phyloP scores from a whole-genome alignment of 1,284 basidiomycete genomes.

The Sanguinoderma infundibulare region DNA sequence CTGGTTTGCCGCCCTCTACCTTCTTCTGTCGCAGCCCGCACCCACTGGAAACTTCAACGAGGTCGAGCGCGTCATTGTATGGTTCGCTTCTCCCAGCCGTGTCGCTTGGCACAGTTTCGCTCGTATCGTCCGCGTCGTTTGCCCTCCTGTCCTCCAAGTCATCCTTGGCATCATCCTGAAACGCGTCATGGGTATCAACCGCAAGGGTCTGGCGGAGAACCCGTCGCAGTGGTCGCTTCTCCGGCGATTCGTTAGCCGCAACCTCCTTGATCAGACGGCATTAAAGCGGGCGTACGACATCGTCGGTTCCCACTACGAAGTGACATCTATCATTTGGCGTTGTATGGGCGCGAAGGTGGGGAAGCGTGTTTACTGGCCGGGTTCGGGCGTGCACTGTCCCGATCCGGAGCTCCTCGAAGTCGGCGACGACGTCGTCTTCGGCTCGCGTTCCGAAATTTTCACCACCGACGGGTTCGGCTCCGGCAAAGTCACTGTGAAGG shows the following conservation, averaged over 20 bases:
- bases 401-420: conserved; percentile 52
- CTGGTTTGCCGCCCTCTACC: conserved; percentile 43
- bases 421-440: conserved; percentile 52
- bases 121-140: conserved; percentile 42
- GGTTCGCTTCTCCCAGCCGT: conserved; percentile 46
- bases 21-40: conserved; percentile 37
- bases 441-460: conserved; percentile 48
- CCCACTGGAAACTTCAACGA: conserved; percentile 36
- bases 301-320: conserved; percentile 48
- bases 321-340: conserved; percentile 44
- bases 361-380: conserved; percentile 52
- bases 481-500: conserved; percentile 41
- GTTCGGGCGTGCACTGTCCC: conserved; percentile 47
- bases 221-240: conserved; percentile 39
- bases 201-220: conserved; percentile 30
- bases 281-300: conserved; percentile 44
- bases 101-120: conserved; percentile 45
- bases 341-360: conserved; percentile 52
- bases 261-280: conserved; percentile 40
- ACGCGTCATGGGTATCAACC: conserved; percentile 45
- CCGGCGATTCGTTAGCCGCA: conserved; percentile 44
- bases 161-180: conserved; percentile 45
- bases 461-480: conserved; percentile 47
- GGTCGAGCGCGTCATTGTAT: conserved; percentile 45
- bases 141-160: conserved; percentile 44